A percentile compares a stretch with the other conserved stretches of the same genome.
Evolutionary conservation across 768 basidiomycete species (phyloP).

Genomic region (Mycena haematopus): DNA sequence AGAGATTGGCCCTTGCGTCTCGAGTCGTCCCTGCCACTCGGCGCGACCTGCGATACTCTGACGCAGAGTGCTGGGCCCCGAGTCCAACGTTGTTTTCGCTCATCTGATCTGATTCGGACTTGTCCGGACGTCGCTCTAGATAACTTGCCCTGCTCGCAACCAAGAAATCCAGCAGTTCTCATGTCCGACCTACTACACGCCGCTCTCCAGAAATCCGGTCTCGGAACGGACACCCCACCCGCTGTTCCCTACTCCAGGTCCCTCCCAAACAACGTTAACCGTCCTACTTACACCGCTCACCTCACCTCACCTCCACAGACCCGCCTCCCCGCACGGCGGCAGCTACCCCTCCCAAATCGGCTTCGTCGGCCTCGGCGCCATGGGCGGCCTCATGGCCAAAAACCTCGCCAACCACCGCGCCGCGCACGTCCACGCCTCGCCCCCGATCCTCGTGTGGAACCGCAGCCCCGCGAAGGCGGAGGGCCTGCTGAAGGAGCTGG

Average conservation of each 20-base stretch:
- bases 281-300: background rate
- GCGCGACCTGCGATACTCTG: no score
- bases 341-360: constrained; percentile 41
- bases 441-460: constrained; percentile 78
- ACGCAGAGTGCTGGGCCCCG: no score
- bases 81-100: no score
- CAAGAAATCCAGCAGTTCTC: background rate
- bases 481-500: constrained; percentile 61
- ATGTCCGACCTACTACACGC: constrained; percentile 24
- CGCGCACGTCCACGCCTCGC: constrained; percentile 41
- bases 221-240: constrained; percentile 18
- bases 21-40: no score
- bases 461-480: constrained; percentile 69
- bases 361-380: constrained; percentile 62
- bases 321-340: constrained; percentile 53
- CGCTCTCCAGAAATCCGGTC: constrained; percentile 22
- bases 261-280: background rate
- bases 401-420: constrained; percentile 71
- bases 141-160: no score
- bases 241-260: constrained; percentile 51
- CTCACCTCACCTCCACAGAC: no score
- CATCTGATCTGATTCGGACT: no score
- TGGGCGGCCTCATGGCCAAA: constrained; percentile 79
- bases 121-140: no score
- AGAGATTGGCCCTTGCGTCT: no score